Conservation (phyloP, 78 protist species). For the Dictyostelium intermedium region DNA sequence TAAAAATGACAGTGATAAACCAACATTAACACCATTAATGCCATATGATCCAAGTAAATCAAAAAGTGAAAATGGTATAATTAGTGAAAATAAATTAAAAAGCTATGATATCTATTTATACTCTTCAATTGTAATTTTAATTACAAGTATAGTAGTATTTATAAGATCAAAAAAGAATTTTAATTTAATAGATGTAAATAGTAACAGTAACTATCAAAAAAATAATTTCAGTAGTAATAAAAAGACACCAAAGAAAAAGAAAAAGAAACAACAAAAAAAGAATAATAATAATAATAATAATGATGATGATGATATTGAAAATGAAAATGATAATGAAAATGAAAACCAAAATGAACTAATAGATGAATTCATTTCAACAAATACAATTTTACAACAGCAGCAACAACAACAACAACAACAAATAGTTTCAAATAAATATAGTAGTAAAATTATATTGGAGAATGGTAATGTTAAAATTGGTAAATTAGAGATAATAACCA, state of each 20-base stretch:
- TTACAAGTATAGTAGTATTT: neutral
- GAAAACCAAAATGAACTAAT: neutral
- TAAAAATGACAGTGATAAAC: neutral
- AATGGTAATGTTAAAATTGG: constrained; percentile 67
- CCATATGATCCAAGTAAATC: neutral
- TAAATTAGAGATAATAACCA: constrained; percentile 10
- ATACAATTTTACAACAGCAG: neutral
- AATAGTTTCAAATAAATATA: neutral
- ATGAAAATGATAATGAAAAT: neutral
- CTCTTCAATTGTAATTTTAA: constrained; percentile 4
- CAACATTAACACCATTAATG: neutral
- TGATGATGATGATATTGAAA: neutral
- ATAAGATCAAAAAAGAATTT: neutral
- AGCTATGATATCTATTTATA: constrained; percentile 2
- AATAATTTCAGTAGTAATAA: neutral
- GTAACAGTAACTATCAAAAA: neutral
- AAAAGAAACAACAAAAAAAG: neutral
- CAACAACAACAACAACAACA: constrained; percentile 7
- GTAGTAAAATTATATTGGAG: constrained; percentile 34
- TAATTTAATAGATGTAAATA: constrained; percentile 1
- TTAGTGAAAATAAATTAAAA: neutral
- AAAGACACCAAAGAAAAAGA: constrained; percentile 11
- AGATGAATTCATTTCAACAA: neutral
- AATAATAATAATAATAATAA: neutral
- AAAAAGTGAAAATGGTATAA: neutral